These are phyloP conservation scores for Xylaria cubensis DNA, from an alignment of 495 filamentous ascomycete genomes.

Conservation along the genomic window DNA sequence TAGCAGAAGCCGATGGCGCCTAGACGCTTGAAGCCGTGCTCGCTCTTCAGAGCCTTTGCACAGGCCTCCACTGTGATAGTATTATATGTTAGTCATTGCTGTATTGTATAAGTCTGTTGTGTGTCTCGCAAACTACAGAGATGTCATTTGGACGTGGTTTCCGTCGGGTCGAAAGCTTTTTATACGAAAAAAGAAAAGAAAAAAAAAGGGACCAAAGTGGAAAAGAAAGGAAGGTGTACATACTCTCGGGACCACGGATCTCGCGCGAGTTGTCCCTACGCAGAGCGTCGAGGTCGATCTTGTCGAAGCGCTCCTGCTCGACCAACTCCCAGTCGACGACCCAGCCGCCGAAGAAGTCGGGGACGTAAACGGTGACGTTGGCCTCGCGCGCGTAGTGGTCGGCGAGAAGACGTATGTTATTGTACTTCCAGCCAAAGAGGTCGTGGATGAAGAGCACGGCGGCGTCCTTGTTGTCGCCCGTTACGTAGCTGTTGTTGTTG, in stretches of 20 bases:
- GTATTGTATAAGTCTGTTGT: too few species aligned
- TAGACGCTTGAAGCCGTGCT: conserved; percentile 47
- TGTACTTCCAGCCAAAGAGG: conserved; percentile 64
- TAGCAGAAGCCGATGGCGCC: conserved; percentile 68
- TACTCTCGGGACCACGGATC: conserved; percentile 57
- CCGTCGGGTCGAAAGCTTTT: not conserved
- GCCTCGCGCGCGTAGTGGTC: conserved; percentile 62
- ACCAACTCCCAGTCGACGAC: conserved; percentile 41
- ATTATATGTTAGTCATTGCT: not conserved
- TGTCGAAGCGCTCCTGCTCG: conserved; percentile 34
- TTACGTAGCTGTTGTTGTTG: conserved; percentile 49
- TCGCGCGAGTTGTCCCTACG: conserved; percentile 52
- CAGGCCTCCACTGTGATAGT: conserved; percentile 46
- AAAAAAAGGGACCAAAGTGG: too few species aligned
- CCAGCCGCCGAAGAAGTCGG: conserved; percentile 61
- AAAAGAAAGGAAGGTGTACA: not conserved
- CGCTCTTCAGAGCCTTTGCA: conserved; percentile 51
- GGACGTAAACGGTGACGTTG: conserved; percentile 60
- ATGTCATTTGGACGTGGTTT: not conserved
- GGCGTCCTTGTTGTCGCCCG: conserved; percentile 50
- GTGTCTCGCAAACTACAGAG: not conserved
- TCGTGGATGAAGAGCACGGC: conserved; percentile 65
- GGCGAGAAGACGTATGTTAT: conserved; percentile 62
- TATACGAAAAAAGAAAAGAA: too few species aligned
- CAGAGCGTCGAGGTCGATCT: conserved; percentile 9